These are phyloP conservation scores for Anthostomella pinea DNA, from an alignment of 2,329 filamentous ascomycete species.

Conservation along the genomic window DNA sequence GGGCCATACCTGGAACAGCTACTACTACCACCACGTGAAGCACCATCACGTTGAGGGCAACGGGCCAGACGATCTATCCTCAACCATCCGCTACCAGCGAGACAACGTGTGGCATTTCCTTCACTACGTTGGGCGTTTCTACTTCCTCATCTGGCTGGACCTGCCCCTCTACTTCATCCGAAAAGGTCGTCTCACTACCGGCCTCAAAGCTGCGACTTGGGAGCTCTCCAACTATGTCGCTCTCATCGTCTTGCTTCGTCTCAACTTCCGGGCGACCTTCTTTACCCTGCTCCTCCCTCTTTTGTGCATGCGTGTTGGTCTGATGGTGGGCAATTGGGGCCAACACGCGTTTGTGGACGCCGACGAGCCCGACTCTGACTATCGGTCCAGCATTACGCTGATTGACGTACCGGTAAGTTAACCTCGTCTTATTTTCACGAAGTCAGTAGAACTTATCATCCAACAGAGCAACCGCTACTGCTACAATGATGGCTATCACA, in stretches of 20 bases:
- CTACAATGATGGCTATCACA: constrained; percentile 82
- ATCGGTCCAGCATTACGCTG: constrained; percentile 73
- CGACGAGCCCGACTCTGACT: constrained; percentile 72
- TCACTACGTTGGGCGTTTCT: constrained; percentile 71
- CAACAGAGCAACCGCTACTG: constrained; percentile 73
- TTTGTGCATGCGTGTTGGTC: constrained; percentile 60
- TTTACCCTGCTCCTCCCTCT: constrained; percentile 69
- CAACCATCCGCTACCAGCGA: constrained; percentile 73
- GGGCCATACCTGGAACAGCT: constrained; percentile 83
- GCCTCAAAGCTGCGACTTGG: constrained; percentile 55
- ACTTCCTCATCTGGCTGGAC: constrained; percentile 71
- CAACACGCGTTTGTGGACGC: constrained; percentile 80
- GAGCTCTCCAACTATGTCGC: constrained; percentile 57
- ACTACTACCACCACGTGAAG: constrained; percentile 84
- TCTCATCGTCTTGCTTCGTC: constrained; percentile 48
- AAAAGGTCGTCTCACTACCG: constrained; percentile 56
- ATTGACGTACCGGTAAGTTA: constrained; percentile 72
- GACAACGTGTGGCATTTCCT: constrained; percentile 65
- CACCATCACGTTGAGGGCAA: constrained; percentile 83
- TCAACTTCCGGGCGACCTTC: constrained; percentile 54
- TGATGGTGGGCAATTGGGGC: constrained; percentile 84
- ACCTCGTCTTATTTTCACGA: not conserved
- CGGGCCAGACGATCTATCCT: constrained; percentile 71
- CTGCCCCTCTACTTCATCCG: constrained; percentile 70
- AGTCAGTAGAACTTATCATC: no score